Conservation (phyloP, 2,329 filamentous ascomycete species). For the Monosporascus sp. region DNA sequence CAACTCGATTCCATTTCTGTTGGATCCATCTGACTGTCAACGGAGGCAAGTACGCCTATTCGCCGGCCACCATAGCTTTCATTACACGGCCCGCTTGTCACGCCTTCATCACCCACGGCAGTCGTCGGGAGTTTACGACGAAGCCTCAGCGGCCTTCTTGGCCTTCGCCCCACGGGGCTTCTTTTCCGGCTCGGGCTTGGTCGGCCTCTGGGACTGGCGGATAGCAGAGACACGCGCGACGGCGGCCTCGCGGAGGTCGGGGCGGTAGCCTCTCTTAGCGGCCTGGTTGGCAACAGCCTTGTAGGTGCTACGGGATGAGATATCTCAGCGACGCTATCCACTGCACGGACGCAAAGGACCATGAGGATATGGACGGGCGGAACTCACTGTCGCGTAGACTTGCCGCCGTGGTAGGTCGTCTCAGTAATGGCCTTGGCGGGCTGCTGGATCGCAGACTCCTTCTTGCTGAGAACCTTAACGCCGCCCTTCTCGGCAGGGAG, state of each 20-base stretch:
- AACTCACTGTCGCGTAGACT: slow-evolving; percentile 75
- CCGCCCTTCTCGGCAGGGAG: slow-evolving; percentile 70
- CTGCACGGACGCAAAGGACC: background rate
- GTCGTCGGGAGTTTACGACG: slow-evolving; percentile 30
- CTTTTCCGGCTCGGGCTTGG: slow-evolving; percentile 67
- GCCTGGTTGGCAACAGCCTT: slow-evolving; percentile 76
- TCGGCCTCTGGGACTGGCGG: slow-evolving; percentile 69
- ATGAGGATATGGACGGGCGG: background rate
- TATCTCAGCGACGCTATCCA: slow-evolving; percentile 3
- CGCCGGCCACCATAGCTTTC: background rate
- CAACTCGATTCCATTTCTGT: background rate
- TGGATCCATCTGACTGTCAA: background rate
- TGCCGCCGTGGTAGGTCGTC: slow-evolving; percentile 65
- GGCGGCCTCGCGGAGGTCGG: slow-evolving; percentile 70
- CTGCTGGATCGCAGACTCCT: slow-evolving; percentile 64
- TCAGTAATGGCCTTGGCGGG: slow-evolving; percentile 63
- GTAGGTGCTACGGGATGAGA: slow-evolving; percentile 62
- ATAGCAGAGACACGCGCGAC: slow-evolving; percentile 84
- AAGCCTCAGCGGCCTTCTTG: slow-evolving; percentile 57
- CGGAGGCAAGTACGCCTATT: background rate
- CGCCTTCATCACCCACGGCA: slow-evolving; percentile 6
- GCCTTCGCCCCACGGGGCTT: slow-evolving; percentile 80
- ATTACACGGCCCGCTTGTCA: slow-evolving; percentile 14
- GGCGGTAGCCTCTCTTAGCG: slow-evolving; percentile 80
- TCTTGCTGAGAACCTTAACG: slow-evolving; percentile 81